Percentiles rank a stretch among this genome's conserved stretches.
These are phyloP conservation scores for Chlamydomonas schloesseri DNA, from an alignment of 139 green algal genomes.

Conservation along the genomic window DNA sequence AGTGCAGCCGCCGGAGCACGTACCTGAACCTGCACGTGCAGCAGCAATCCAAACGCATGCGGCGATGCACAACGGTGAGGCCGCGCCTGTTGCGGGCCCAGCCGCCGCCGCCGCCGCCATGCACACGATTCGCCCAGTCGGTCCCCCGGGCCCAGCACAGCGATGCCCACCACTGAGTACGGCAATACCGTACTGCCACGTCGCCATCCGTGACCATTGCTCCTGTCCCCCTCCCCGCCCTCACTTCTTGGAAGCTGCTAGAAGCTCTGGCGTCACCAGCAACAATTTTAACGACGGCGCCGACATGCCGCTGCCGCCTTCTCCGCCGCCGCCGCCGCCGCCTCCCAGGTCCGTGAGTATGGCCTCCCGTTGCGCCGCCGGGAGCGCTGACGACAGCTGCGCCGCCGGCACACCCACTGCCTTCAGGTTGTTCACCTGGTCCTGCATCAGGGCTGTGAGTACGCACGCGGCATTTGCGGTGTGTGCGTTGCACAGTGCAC, in stretches of 20 bases:
- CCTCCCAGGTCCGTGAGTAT: slow-evolving; percentile 35
- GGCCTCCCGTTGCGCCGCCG: slow-evolving; percentile 23
- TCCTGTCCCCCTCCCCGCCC: not conserved
- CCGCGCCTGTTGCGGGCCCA: no score
- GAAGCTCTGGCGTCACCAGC: slow-evolving; percentile 73
- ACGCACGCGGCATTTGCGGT: no score
- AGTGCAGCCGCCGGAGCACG: slow-evolving; percentile 47
- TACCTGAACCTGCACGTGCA: slow-evolving; percentile 48
- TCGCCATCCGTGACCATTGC: no score
- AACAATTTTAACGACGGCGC: slow-evolving; percentile 50
- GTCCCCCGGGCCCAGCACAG: no score
- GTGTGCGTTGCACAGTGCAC: no score
- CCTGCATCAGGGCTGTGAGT: slow-evolving; percentile 76
- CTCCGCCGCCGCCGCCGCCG: not conserved
- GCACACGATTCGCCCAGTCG: no score
- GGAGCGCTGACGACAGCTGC: slow-evolving; percentile 58
- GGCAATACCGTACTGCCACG: no score
- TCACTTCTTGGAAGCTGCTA: slow-evolving; percentile 44
- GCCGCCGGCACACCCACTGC: slow-evolving; percentile 48
- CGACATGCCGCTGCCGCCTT: not conserved
- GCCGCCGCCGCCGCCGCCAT: no score
- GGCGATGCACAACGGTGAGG: no score
- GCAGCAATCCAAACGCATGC: no score
- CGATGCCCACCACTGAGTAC: no score
- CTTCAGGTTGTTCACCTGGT: slow-evolving; percentile 62